Evolutionary conservation across 2,329 filamentous ascomycete species (phyloP), one percentile per base, ranked within the genome.

Genomic region (Fusarium sp.): DNA sequence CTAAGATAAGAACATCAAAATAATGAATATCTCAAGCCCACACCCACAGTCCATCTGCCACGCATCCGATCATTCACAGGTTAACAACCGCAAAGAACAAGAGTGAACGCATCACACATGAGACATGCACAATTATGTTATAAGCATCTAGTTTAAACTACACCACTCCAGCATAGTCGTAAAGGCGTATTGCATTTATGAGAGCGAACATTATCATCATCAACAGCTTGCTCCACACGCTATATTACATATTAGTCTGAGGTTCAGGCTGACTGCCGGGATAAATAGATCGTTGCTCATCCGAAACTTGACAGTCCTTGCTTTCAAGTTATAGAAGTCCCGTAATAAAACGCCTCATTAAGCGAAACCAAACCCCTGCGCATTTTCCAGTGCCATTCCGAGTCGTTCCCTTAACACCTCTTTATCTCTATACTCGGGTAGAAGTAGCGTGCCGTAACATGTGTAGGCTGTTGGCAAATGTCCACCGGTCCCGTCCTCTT

Each of bases 381-480:
- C 90, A 79, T 98, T 96, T 80, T 95, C 89, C 76, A 99, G 83
- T 53, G 96, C 96, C 85, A 97, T 90, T n/a, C 84, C 86, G 75
- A 99, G 80, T 75, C 95, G 93, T 80, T 91, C 85, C 77, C 86
- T 86, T 76, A 99, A 77, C 36, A 92, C 88, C 62, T 92, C 89
- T 75, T 85, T 88, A 39, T 88, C 88, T 55, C 82, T 85, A 78
- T 98, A 99, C 80, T 95, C 91, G 2, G 96, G 96, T 65, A 99
- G 79, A 69, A 97, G 81, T 45, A 99, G 81, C 48, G 92, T 95
- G 3, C 95, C 94, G 81, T 97, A 98, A 79, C 96, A 99, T 0
- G 96, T 99, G 75, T 94, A 91, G 65, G 93, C 95, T 7, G 92
- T 97, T 5, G 96, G 96, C 72, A 99, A 75, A 67, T 88, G 86